Evolutionary conservation across 148 eudicot species (phyloP), one percentile per base, ranked within the genome.

Genomic region (Linanthus parryae): DNA sequence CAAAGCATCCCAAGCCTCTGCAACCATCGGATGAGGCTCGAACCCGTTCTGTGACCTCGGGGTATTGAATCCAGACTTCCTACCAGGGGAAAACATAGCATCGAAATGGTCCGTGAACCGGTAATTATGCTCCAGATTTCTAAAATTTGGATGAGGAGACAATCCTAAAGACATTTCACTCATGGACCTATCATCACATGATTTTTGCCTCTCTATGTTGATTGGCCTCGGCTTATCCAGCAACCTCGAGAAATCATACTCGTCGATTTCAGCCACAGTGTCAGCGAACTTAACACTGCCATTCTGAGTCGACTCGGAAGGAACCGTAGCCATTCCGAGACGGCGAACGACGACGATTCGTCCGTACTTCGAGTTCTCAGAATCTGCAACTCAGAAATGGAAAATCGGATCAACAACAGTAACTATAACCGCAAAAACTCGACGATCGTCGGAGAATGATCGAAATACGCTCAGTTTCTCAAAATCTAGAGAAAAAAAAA

Each of bases 1-100:
- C 54, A 94, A 56, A 17, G 80, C 71, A 2, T 88, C 95, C 99
- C 99, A 94, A 37, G 99, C 99, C 63, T 88, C 92, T 11, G 75
- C 73, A 30, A 82, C 72, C 63, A 76, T 78, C 1, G 96, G 88
- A 59, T 82, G 81, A 31, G 85, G 74, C 61, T 80, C 96, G 52
- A 69, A 58, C 21, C 84, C 85, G 51, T 29, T 43, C n/a, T 21
- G 75, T 43, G 99, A 84, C 56, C 75, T 70, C 12, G 95, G 91
- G 18, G 95, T 83, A 55, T 71, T 81, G 52, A 77, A 57, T 23
- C 84, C 95, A 36, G 95, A 83, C 44, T 77, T 71, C 20, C 69
- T 64, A 27, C 79, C 61, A 7, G 86, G 73, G 15, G 80, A 69
- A 64, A 65, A 64, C 8, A 64, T 36, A 31, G 33, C 59, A 49